These are phyloP conservation scores for Claviceps quebecensis DNA, from an alignment of 2,329 filamentous ascomycete genomes.

Conservation along the genomic window DNA sequence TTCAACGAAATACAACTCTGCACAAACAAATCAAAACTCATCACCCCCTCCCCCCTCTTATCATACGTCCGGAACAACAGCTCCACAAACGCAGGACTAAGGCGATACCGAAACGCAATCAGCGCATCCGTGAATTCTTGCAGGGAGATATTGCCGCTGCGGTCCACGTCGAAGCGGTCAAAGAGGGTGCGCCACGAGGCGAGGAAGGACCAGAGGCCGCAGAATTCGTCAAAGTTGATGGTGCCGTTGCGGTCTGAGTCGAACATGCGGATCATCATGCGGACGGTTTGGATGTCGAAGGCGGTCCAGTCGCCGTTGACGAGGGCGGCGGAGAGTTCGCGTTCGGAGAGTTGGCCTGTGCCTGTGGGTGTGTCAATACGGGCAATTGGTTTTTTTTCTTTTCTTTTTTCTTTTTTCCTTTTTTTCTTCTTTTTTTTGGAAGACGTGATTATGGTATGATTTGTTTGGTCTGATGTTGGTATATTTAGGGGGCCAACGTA, in stretches of 20 bases:
- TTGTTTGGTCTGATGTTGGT: neutral
- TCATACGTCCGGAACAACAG: conserved; percentile 84
- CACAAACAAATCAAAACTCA: conserved; percentile 93
- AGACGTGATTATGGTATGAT: neutral
- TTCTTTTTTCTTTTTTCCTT: neutral
- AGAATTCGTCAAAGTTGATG: conserved; percentile 93
- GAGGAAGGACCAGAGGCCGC: conserved; percentile 89
- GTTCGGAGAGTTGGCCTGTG: conserved; percentile 70
- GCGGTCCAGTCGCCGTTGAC: conserved; percentile 94
- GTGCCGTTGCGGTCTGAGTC: conserved; percentile 79
- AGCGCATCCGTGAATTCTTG: conserved; percentile 83
- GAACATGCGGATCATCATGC: conserved; percentile 99
- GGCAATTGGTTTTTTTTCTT: neutral
- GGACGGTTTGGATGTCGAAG: conserved; percentile 86
- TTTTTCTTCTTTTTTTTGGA: neutral
- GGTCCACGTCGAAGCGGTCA: conserved; percentile 85
- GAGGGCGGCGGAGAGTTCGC: conserved; percentile 74
- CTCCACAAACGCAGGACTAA: conserved; percentile 71
- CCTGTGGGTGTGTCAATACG: conserved; percentile 26
- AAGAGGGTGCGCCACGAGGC: conserved; percentile 90
- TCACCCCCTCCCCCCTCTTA: conserved; percentile 53
- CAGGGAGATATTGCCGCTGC: conserved; percentile 72
- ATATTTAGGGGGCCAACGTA: conserved; percentile 22
- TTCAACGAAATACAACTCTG: conserved; percentile 95
- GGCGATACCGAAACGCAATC: conserved; percentile 82